These are phyloP conservation scores for Teratosphaeria pseudoeucalypti DNA, from an alignment of 2,329 filamentous ascomycete species.

Conservation along the genomic window DNA sequence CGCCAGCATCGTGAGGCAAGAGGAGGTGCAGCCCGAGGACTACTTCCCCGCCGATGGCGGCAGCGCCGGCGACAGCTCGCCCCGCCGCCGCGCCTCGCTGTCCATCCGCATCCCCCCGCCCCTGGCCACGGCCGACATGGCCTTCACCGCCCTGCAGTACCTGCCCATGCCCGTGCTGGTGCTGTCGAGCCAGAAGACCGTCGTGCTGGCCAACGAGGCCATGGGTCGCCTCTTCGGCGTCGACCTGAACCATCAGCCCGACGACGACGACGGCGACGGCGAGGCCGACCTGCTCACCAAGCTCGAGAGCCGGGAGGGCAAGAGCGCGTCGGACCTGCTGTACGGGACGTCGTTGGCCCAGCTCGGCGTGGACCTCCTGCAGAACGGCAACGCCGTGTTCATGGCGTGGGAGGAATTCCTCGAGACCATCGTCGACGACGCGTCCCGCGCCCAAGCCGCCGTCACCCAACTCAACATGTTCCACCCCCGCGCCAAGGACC, in stretches of 20 bases:
- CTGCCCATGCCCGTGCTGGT: slow-evolving; percentile 63
- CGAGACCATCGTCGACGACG: slow-evolving; percentile 33
- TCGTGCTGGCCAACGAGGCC: slow-evolving; percentile 65
- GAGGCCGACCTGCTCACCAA: slow-evolving; percentile 5
- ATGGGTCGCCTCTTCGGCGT: slow-evolving; percentile 60
- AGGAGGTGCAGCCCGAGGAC: slow-evolving; percentile 8
- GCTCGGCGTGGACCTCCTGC: slow-evolving; percentile 62
- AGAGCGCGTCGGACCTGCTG: slow-evolving; percentile 47
- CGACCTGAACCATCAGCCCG: slow-evolving; percentile 24
- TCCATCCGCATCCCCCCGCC: slow-evolving; percentile 25
- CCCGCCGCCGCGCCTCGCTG: slow-evolving; percentile 16
- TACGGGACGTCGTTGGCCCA: slow-evolving; percentile 57
- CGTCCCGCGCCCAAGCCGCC: slow-evolving; percentile 17
- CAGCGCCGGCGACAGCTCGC: slow-evolving; percentile 11
- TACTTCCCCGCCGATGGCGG: slow-evolving; percentile 22
- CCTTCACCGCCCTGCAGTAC: slow-evolving; percentile 61
- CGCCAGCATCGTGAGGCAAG: not conserved
- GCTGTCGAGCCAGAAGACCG: slow-evolving; percentile 56
- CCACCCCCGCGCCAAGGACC: slow-evolving; percentile 10
- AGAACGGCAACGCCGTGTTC: slow-evolving; percentile 49
- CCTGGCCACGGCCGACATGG: slow-evolving; percentile 28
- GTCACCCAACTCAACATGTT: slow-evolving; percentile 19
- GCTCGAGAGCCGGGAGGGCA: slow-evolving; percentile 13
- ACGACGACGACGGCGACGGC: slow-evolving; percentile 4
- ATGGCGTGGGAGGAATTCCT: slow-evolving; percentile 43